These are phyloP conservation scores for Draba incana DNA, from an alignment of 345 rosid species.

Conservation along the genomic window DNA sequence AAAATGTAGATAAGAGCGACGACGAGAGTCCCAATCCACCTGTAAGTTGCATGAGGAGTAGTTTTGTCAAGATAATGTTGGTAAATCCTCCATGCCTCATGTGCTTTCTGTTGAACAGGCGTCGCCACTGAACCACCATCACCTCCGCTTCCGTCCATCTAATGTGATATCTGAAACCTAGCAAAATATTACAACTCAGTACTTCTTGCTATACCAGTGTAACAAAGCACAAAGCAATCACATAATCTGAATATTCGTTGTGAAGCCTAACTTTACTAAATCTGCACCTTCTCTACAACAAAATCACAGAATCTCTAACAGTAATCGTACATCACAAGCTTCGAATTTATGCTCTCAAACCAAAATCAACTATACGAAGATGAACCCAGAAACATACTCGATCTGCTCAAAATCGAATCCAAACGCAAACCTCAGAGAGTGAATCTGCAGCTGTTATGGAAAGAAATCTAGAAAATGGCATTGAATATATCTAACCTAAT, in stretches of 20 bases:
- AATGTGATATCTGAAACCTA: constrained; percentile 43
- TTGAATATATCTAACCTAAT: constrained; percentile 3
- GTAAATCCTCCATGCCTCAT: constrained; percentile 77
- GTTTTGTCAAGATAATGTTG: constrained; percentile 90
- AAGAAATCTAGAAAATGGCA: not conserved
- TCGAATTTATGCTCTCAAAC: not conserved
- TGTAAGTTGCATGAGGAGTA: constrained; percentile 73
- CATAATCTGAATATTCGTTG: not conserved
- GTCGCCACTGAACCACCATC: constrained; percentile 58
- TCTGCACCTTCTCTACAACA: constrained; percentile 1
- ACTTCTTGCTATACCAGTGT: not conserved
- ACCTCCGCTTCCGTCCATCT: constrained; percentile 82
- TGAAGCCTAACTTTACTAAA: not conserved
- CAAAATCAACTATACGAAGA: not conserved
- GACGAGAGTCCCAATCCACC: constrained; percentile 85
- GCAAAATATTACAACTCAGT: not conserved
- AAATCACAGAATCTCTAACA: not conserved
- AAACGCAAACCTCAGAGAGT: too few relatives aligned
- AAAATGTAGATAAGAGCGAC: constrained; percentile 56
- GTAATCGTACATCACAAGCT: not conserved
- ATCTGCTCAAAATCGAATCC: constrained; percentile 11
- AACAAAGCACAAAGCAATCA: not conserved
- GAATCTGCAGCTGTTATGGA: not conserved
- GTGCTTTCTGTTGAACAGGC: constrained; percentile 67
- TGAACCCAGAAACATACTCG: not conserved